These are phyloP conservation scores for Cutaneotrichosporon daszewskae DNA, from an alignment of 1,284 basidiomycete species.

Conservation along the genomic window DNA sequence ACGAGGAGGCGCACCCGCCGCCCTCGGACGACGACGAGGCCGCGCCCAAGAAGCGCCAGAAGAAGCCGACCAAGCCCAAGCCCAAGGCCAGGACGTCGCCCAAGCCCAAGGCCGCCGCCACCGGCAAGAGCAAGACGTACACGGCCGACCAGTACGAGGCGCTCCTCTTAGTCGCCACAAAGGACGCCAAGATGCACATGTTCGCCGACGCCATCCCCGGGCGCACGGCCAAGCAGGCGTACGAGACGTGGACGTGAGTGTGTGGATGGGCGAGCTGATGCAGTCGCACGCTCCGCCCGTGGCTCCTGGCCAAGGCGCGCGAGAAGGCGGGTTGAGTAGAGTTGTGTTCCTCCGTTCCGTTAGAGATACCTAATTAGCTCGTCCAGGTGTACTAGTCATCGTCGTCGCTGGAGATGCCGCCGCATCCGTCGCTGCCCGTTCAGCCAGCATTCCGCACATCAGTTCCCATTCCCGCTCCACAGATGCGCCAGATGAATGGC, in stretches of 20 bases:
- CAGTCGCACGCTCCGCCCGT: background rate
- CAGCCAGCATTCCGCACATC: too few species aligned
- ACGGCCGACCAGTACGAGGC: constrained; percentile 2
- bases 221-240: constrained; percentile 9
- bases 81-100: background rate
- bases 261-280: background rate
- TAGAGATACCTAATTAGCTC: too few species aligned
- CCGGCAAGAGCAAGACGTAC: background rate
- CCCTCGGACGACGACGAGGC: background rate
- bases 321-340: too few species aligned
- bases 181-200: background rate
- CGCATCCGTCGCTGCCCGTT: too few species aligned
- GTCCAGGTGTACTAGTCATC: too few species aligned
- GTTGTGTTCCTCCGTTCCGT: too few species aligned
- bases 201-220: constrained; percentile 2
- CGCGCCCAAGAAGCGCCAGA: constrained; percentile 1
- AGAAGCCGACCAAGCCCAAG: background rate
- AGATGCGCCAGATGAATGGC: too few species aligned
- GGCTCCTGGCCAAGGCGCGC: background rate
- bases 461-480: too few species aligned
- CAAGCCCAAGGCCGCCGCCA: background rate
- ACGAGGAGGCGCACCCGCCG: background rate
- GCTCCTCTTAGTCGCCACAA: constrained; percentile 4
- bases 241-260: constrained; percentile 5
- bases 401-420: too few species aligned